Evolutionary conservation across 2,329 filamentous ascomycete genomes (phyloP), one percentile per base, ranked within the genome.

Genomic region (Mycogone perniciosa): DNA sequence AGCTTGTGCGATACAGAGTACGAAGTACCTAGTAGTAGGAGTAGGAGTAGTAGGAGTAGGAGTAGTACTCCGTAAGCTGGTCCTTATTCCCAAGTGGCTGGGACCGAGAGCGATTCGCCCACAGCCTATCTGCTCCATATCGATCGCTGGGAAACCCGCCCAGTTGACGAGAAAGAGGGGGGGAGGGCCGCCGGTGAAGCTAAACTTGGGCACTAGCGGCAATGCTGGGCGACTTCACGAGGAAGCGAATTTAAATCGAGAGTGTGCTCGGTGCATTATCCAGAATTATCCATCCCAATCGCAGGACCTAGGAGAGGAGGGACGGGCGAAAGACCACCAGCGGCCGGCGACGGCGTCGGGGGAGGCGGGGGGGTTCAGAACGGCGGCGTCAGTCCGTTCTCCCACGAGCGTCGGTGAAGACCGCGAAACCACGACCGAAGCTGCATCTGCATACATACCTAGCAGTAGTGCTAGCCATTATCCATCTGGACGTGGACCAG

Each of bases 341-440:
- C 20, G 20, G 20, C 20, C 20, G 20, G 20, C 20, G 20, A 20
- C 20, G 20, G 20, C 20, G 20, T 20, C 20, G 20, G 33, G 5
- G 29, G 30, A 31, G 42, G 42, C 27, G 42, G 27, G 29, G 42
- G 33, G 33, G 33, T 11, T 35, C 11, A 31, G 30, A 44, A 27
- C 26, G 26, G 26, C 39, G 13, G 39, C 39, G 30, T 11, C 42
- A 44, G 20, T 20, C 20, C 20, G 20, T 20, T 31, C 31, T 39
- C 42, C 31, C n/a, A 46, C 41, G 42, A 39, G 34, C 46, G 42
- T 53, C 51, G 51, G 51, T 53, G 51, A 50, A 53, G 51, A 53
- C 26, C 38, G 45, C 34, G 37, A 53, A 50, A 31, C 44, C 41
- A 45, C 30, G 34, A 52, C 45, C 20, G 39, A 38, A 41, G 45